Base-by-base conservation (phyloP, 192 early-diverging fungal species). In the Obelidium mucronatum region DNA sequence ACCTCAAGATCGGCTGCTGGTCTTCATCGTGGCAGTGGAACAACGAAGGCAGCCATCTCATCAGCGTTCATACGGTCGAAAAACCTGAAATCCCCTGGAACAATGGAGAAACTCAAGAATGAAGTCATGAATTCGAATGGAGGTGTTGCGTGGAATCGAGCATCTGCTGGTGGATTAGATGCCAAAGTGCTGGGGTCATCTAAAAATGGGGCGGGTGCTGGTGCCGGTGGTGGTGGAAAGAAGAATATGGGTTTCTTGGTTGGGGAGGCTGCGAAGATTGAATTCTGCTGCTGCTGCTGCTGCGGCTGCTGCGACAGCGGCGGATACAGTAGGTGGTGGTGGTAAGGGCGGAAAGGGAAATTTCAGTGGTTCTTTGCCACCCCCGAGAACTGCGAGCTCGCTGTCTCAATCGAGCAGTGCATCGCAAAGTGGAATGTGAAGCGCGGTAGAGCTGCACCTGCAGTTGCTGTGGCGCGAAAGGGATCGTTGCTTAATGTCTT, bases 61-160 rank as follows among this genome's bases (percentile, higher is more conserved):
- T 28, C 24, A 22, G 67, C 67, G 13, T 69, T 69, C 48, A 69
- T 69, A 52, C 42, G 30, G 8, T 33, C 26, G 8, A 35, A 24
- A 1, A 48, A 19, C 1, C 24, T 31, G 11, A 69, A 52, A 52
- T 69, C 67, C 30, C 67, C 67, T 17, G 48, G 26, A 8, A 69
- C 67, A 2, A 2, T 53, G 24, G 42, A 24, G 28, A 51, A 51
- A 22, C 22, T 69, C 24, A 44, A 36, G 52, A 69, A 17, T 51
- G 67, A 69, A 17, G 67, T 69, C 22, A 22, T 69, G 19, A 34
- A 19, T 53, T 11, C 67, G 3, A 69, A 69, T 69, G 67, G 67
- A 24, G 67, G 67, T 30, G 67, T 28, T 1, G 24, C 40, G 1
- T 54, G 42, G 67, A 69, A 54, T 69, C 40, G 67, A 13, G 67